Percentiles rank a stretch among this genome's conserved stretches.
These are phyloP conservation scores for Scheffersomyces titani DNA, from an alignment of 1,139 yeast genomes.

Conservation along the genomic window DNA sequence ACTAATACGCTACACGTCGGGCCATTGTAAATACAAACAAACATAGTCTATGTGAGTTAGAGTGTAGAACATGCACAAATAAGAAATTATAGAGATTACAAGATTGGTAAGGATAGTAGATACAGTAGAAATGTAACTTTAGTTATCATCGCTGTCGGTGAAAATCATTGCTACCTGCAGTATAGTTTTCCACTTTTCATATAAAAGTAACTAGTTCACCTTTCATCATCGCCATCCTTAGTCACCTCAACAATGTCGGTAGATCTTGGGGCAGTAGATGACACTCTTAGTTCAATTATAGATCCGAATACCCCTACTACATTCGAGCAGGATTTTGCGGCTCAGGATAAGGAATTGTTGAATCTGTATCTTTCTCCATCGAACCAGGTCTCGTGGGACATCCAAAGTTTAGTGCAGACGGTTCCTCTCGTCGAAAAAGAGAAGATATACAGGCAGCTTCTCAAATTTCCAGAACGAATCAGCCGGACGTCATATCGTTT, in stretches of 20 bases:
- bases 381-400: slow-evolving; percentile 56
- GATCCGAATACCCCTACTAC: background rate
- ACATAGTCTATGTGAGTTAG: background rate
- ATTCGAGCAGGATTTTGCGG: background rate
- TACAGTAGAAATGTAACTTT: background rate
- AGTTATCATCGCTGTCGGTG: no score
- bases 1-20: background rate
- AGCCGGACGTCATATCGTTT: slow-evolving; percentile 60
- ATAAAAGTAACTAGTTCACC: background rate
- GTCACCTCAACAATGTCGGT: background rate
- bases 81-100: no score
- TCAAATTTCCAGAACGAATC: slow-evolving; percentile 53
- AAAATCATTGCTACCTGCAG: background rate
- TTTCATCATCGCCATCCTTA: background rate
- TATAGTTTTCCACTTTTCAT: background rate
- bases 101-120: no score
- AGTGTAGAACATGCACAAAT: background rate
- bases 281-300: background rate
- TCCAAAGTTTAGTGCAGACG: slow-evolving; percentile 54
- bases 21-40: background rate
- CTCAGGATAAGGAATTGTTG: background rate
- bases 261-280: background rate
- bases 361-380: slow-evolving; percentile 36
- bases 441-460: slow-evolving; percentile 41
- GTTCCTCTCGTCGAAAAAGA: slow-evolving; percentile 35